A percentile compares a stretch with the other conserved stretches of the same genome.
These are phyloP conservation scores for Aspergillus carlsbadensis DNA, from an alignment of 495 filamentous ascomycete species.

Conservation along the genomic window DNA sequence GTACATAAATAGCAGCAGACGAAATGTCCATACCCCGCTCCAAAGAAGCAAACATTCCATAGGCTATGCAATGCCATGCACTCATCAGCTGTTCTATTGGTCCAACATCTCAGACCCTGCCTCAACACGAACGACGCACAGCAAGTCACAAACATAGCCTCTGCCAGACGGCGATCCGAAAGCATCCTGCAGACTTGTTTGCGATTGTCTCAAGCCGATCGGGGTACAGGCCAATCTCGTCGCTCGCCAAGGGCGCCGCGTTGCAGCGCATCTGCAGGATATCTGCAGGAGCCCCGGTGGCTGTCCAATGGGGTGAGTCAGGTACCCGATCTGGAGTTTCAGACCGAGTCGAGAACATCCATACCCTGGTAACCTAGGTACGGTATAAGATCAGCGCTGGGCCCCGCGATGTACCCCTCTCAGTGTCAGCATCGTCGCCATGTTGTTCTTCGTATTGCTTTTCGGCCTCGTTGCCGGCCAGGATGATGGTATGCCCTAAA, in stretches of 20 bases:
- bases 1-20: no score
- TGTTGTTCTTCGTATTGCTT: neutral
- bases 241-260: neutral
- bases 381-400: neutral
- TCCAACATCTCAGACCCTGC: no score
- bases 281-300: neutral
- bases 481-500: neutral
- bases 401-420: neutral
- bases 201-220: neutral
- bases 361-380: no score
- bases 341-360: neutral
- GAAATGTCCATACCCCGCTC: no score
- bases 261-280: slow-evolving; percentile 4
- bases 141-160: no score
- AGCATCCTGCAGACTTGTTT: neutral
- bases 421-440: neutral
- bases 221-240: neutral
- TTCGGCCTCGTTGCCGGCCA: slow-evolving; percentile 3
- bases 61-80: no score
- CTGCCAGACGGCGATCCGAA: no score
- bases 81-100: no score
- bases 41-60: no score
- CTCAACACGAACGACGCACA: no score
- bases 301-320: neutral
- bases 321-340: neutral